Conservation (phyloP, 1,284 basidiomycete genomes). For the Rhodotorula sp. region DNA sequence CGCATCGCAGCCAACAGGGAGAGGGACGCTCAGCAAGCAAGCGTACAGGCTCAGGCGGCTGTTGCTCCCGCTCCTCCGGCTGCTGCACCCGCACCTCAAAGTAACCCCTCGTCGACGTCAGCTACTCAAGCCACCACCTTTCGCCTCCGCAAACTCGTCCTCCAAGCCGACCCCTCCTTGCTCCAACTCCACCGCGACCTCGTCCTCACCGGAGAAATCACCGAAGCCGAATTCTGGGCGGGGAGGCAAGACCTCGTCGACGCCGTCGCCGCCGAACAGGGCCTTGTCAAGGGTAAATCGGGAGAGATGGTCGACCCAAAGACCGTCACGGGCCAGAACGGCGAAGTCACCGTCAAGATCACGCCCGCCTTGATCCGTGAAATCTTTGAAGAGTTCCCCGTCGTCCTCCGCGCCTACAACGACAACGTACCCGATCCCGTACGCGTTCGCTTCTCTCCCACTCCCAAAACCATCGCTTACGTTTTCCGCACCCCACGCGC, state of each 20-base stretch:
- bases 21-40: constrained; percentile 17
- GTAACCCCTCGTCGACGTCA: constrained; percentile 46
- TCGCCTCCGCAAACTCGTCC: constrained; percentile 68
- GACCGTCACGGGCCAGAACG: constrained; percentile 68
- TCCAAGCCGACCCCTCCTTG: constrained; percentile 71
- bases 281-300: constrained; percentile 52
- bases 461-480: fast-evolving
- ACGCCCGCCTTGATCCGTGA: constrained; percentile 90
- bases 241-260: constrained; percentile 75
- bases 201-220: constrained; percentile 77
- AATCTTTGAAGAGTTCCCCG: constrained; percentile 96
- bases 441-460: neutral
- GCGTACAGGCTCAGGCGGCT: constrained; percentile 20
- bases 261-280: constrained; percentile 65
- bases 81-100: constrained; percentile 46
- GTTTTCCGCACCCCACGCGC: neutral
- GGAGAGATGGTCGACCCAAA: constrained; percentile 86
- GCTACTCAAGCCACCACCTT: constrained; percentile 32
- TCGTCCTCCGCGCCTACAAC: constrained; percentile 84
- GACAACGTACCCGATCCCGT: constrained; percentile 88
- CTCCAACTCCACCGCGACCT: constrained; percentile 76
- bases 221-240: constrained; percentile 92
- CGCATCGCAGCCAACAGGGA: constrained; percentile 65
- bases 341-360: constrained; percentile 83
- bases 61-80: constrained; percentile 53